Evolutionary conservation across 140 eudicot genomes (phyloP).

Genomic region (Cichorium intybus): DNA sequence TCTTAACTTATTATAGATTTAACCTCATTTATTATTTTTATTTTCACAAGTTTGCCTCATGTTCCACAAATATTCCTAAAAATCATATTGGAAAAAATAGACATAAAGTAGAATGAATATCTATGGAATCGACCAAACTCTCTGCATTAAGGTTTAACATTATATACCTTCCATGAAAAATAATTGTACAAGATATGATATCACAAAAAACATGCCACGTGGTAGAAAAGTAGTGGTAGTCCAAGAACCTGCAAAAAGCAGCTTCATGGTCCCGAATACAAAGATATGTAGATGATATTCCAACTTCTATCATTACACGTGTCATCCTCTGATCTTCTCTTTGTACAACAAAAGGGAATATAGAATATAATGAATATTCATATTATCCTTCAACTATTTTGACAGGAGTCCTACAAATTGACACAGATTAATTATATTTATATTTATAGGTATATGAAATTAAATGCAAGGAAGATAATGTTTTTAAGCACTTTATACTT

Average conservation of each 20-base stretch:
- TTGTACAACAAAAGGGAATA: slow-evolving; percentile 18
- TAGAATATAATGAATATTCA: slow-evolving; percentile 15
- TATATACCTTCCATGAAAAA: slow-evolving; percentile 10
- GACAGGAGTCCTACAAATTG: slow-evolving; percentile 61
- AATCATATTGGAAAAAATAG: not conserved
- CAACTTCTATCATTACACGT: slow-evolving; percentile 14
- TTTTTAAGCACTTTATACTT: slow-evolving; percentile 19
- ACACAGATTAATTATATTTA: slow-evolving; percentile 2
- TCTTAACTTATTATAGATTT: no score
- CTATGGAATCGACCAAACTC: not conserved
- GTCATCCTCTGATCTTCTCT: slow-evolving; percentile 19
- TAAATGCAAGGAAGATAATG: not conserved
- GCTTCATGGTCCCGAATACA: slow-evolving; percentile 26
- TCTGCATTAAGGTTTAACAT: not conserved
- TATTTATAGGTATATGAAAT: not conserved
- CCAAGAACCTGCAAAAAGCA: slow-evolving; percentile 24
- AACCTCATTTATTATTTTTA: no score
- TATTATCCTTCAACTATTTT: slow-evolving; percentile 76
- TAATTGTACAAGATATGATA: slow-evolving; percentile 10
- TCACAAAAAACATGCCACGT: slow-evolving; percentile 10
- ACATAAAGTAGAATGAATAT: slow-evolving; percentile 1
- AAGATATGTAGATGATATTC: slow-evolving; percentile 26
- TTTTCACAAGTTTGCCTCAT: no score
- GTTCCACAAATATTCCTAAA: not conserved
- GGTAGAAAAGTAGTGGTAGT: slow-evolving; percentile 24